Percentiles rank a stretch among this genome's conserved stretches.
phyloP scores from a whole-genome alignment of 768 basidiomycete species.

The Boletus subcaerulescens region DNA sequence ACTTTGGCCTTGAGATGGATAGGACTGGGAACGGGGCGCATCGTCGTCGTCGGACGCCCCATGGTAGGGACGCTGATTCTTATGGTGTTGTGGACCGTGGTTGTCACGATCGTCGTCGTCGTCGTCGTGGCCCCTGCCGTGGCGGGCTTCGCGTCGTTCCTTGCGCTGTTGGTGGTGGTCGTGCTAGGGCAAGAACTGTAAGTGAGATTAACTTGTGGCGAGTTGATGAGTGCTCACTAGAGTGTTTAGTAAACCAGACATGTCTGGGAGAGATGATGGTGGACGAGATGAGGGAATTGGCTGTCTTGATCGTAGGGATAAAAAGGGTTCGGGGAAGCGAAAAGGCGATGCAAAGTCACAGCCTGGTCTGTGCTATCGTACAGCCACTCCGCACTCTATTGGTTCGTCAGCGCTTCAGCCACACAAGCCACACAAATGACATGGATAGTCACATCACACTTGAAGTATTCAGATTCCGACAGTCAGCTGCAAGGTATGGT shows the following conservation, averaged over 20 bases:
- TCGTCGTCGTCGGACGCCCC: neutral
- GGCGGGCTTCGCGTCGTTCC: slow-evolving; percentile 11
- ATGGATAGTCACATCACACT: too few relatives aligned
- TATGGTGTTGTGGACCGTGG: neutral
- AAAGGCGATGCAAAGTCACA: slow-evolving; percentile 1
- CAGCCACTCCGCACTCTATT: too few relatives aligned
- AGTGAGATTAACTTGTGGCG: neutral
- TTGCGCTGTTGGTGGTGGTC: slow-evolving; percentile 5
- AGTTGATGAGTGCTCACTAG: neutral
- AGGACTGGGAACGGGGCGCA: neutral
- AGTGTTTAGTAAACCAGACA: slow-evolving; percentile 11
- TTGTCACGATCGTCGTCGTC: neutral
- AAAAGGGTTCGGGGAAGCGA: neutral
- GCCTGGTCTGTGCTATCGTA: too few relatives aligned
- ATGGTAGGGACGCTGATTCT: neutral
- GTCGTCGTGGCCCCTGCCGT: neutral
- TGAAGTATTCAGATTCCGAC: too few relatives aligned
- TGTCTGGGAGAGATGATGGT: neutral
- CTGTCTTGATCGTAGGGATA: neutral
- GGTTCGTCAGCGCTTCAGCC: too few relatives aligned
- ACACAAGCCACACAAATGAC: too few relatives aligned
- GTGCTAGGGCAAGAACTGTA: neutral
- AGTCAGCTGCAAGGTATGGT: too few relatives aligned
- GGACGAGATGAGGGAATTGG: neutral
- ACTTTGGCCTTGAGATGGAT: too few relatives aligned